Evolutionary conservation across 73 alveolate species (phyloP).

Genomic region (Uronychia setigera): DNA sequence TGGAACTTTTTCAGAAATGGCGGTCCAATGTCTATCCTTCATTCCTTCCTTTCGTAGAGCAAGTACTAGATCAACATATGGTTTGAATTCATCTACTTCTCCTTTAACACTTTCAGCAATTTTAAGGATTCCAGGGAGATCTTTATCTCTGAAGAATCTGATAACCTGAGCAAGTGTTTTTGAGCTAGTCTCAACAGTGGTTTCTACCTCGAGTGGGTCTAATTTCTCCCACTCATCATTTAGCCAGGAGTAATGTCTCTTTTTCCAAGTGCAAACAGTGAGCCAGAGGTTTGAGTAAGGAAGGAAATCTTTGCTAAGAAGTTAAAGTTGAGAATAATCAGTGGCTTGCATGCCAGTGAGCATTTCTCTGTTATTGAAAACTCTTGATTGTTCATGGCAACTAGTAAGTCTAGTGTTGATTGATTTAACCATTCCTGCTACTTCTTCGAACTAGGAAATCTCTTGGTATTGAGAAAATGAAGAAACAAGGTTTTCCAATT

Average conservation of each 20-base stretch:
- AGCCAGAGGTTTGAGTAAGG: constrained; percentile 96
- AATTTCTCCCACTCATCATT: constrained; percentile 73
- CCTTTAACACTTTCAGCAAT: constrained; percentile 79
- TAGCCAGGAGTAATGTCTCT: constrained; percentile 71
- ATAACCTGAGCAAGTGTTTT: constrained; percentile 76
- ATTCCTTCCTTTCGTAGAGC: constrained; percentile 95
- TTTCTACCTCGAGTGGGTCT: constrained; percentile 72
- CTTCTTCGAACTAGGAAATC: constrained; percentile 55
- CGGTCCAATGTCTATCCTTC: constrained; percentile 97
- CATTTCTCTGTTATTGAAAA: constrained; percentile 91
- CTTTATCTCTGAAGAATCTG: constrained; percentile 74
- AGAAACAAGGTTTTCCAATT: constrained; percentile 65
- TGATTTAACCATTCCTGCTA: constrained; percentile 51
- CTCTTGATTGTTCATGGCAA: constrained; percentile 86
- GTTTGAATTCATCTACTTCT: constrained; percentile 93
- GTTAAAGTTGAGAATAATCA: constrained; percentile 86
- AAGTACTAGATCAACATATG: constrained; percentile 92
- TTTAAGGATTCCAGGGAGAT: constrained; percentile 72
- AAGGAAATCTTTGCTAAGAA: constrained; percentile 87
- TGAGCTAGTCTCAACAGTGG: constrained; percentile 61
- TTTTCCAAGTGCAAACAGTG: constrained; percentile 76
- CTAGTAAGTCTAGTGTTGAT: constrained; percentile 60
- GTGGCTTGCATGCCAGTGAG: constrained; percentile 85
- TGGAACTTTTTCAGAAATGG: constrained; percentile 85
- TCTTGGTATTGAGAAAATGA: constrained; percentile 72